Evolutionary conservation across 805 yeast genomes (phyloP).

Genomic region (Saccharomycopsis oosterbeekiorum): DNA sequence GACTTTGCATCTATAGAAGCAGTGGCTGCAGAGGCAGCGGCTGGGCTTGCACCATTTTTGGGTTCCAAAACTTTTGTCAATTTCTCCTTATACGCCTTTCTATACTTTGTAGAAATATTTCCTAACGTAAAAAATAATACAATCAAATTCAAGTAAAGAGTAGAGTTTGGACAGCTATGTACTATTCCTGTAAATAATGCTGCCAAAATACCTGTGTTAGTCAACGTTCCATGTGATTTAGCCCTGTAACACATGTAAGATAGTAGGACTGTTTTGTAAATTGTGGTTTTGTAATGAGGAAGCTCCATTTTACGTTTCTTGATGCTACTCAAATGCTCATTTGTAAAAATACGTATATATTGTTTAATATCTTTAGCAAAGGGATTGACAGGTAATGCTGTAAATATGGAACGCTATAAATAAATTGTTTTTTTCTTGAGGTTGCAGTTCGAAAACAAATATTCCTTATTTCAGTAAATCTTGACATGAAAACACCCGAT

Average conservation of each 20-base stretch:
- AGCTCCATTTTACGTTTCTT: background rate
- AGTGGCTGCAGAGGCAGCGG: conserved; percentile 20
- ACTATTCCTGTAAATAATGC: conserved; percentile 32
- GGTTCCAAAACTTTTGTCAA: conserved; percentile 24
- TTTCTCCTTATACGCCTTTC: conserved; percentile 27
- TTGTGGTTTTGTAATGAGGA: background rate
- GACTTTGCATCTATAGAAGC: conserved; percentile 19
- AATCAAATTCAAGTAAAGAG: conserved; percentile 26
- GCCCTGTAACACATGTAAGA: conserved; percentile 22
- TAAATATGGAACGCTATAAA: background rate
- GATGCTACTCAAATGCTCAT: no score
- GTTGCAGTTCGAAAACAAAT: background rate
- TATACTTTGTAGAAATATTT: conserved; percentile 31
- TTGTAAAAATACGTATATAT: no score
- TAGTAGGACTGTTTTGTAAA: background rate
- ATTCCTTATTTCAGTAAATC: background rate
- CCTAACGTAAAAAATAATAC: conserved; percentile 31
- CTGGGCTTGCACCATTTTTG: background rate
- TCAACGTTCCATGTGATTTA: conserved; percentile 28
- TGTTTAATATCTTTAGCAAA: no score
- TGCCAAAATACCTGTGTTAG: conserved; percentile 28
- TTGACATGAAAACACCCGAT: background rate
- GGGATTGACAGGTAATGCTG: no score
- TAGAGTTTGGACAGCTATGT: conserved; percentile 30
- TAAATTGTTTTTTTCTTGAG: background rate